Evolutionary conservation across 1,284 basidiomycete genomes (phyloP).

Genomic region (Peniophora sp.): DNA sequence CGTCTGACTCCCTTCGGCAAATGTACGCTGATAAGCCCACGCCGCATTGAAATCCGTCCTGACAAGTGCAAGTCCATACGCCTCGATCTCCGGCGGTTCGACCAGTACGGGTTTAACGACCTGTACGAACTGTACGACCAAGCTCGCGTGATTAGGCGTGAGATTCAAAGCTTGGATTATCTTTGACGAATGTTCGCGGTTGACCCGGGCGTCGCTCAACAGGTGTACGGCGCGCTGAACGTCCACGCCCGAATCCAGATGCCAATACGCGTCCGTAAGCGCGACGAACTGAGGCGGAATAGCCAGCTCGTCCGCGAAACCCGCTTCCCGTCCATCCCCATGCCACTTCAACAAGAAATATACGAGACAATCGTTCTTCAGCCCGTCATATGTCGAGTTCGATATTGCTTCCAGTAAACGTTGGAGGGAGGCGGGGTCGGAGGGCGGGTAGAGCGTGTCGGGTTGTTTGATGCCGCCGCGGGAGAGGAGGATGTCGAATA

Average conservation of each 20-base stretch:
- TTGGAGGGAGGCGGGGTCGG: constrained; percentile 39
- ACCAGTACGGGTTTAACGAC: constrained; percentile 61
- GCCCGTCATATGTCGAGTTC: constrained; percentile 52
- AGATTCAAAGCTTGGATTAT: constrained; percentile 60
- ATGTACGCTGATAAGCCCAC: constrained; percentile 66
- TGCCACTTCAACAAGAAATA: constrained; percentile 75
- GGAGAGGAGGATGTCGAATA: constrained; percentile 66
- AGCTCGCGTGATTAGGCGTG: constrained; percentile 33
- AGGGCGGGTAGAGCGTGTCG: constrained; percentile 45
- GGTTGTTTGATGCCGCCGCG: constrained; percentile 54
- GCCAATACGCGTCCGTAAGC: constrained; percentile 75
- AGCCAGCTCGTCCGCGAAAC: constrained; percentile 44
- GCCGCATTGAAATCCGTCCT: constrained; percentile 57
- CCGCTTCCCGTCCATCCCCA: constrained; percentile 50
- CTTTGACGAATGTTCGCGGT: constrained; percentile 67
- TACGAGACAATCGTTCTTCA: constrained; percentile 72
- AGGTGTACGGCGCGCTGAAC: constrained; percentile 62
- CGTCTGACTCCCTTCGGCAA: constrained; percentile 45
- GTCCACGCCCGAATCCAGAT: constrained; percentile 60
- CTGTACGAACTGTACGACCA: constrained; percentile 62
- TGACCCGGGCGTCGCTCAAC: constrained; percentile 65
- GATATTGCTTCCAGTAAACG: constrained; percentile 54
- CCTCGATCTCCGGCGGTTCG: constrained; percentile 59
- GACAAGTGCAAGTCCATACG: constrained; percentile 58
- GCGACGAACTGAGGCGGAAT: constrained; percentile 67